Conservation (phyloP, 257 asterid species). For the Nyctanthes arbortristis region DNA sequence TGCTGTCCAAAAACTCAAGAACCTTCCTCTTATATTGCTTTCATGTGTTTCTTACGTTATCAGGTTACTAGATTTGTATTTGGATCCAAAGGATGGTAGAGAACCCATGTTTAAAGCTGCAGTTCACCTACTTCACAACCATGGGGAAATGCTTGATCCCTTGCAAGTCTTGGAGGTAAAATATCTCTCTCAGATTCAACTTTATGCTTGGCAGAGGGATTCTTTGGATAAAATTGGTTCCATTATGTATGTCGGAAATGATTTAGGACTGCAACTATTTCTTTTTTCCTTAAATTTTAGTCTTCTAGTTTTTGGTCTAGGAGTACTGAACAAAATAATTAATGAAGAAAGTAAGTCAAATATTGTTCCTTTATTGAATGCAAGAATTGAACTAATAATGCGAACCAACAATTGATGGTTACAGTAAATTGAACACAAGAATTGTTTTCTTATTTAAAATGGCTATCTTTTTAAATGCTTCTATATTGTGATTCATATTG, state of each 20-base stretch:
- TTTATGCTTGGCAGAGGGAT: background rate
- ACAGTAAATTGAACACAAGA: background rate
- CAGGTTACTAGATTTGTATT: conserved; percentile 93
- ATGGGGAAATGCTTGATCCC: conserved; percentile 90
- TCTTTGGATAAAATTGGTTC: background rate
- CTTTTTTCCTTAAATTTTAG: background rate
- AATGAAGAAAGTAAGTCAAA: background rate
- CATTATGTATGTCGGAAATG: background rate
- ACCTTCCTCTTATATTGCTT: conserved; percentile 20
- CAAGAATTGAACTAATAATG: background rate
- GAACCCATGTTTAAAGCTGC: conserved; percentile 94
- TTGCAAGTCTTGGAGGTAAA: conserved; percentile 85
- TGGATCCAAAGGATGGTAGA: conserved; percentile 90
- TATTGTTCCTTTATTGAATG: background rate
- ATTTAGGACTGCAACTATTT: background rate
- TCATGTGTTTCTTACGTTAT: conserved; percentile 22
- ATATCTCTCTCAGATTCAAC: conserved; percentile 10
- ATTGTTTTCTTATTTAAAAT: background rate
- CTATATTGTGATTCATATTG: background rate
- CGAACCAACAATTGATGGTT: conserved; percentile 12
- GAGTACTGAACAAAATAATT: background rate
- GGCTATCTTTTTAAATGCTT: conserved; percentile 3
- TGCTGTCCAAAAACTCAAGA: conserved; percentile 21
- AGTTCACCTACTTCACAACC: conserved; percentile 87
- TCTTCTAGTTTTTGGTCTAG: background rate